Evolutionary conservation across 352 stramenopile genomes (phyloP).

Genomic region (Phytophthora pisi): DNA sequence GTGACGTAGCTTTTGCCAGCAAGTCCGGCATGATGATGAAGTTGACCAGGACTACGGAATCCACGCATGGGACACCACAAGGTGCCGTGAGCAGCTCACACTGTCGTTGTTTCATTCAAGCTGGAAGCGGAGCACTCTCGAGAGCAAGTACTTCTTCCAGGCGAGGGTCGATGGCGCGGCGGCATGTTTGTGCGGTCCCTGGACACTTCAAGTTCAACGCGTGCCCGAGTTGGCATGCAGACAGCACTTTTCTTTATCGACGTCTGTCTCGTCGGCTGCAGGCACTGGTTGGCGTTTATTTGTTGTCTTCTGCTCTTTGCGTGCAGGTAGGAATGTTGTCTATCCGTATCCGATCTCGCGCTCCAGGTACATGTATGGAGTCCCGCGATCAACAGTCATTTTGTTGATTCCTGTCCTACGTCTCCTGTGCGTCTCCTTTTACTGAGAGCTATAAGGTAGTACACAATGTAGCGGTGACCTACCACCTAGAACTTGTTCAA

Average conservation of each 20-base stretch:
- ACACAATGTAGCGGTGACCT: no score
- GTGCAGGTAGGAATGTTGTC: no score
- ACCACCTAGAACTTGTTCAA: no score
- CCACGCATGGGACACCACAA: slow-evolving; percentile 22
- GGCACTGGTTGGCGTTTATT: neutral
- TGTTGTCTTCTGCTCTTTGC: no score
- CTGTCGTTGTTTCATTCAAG: neutral
- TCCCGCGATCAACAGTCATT: no score
- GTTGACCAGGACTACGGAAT: slow-evolving; percentile 34
- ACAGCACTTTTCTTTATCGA: neutral
- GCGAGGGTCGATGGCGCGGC: neutral
- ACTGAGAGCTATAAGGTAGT: no score
- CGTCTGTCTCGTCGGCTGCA: neutral
- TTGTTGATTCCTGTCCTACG: no score
- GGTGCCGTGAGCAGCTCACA: slow-evolving; percentile 7
- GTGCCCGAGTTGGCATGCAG: neutral
- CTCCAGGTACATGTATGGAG: no score
- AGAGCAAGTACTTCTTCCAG: neutral
- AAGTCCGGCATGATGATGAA: slow-evolving; percentile 8
- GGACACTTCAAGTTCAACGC: neutral
- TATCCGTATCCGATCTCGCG: no score
- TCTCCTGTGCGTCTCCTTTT: no score
- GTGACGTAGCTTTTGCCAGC: neutral
- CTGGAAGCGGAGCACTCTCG: neutral
- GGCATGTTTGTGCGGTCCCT: neutral